Conservation (phyloP, 2,329 filamentous ascomycete species). For the Fusarium sp. region DNA sequence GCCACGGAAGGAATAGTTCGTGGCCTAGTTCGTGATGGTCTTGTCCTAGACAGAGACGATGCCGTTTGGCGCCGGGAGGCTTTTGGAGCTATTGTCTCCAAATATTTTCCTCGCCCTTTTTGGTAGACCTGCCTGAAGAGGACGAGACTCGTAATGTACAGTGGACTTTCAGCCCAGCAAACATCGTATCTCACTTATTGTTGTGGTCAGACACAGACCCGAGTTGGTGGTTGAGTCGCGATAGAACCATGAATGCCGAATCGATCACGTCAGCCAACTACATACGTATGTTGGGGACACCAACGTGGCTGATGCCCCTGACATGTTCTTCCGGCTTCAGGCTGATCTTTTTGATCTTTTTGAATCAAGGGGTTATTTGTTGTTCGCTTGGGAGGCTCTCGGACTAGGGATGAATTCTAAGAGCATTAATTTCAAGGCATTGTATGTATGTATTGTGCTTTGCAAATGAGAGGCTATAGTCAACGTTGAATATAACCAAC, state of each 20-base stretch:
- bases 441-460: background rate
- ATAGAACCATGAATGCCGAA: conserved; percentile 22
- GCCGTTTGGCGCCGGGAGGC: conserved; percentile 22
- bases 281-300: background rate
- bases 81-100: conserved; percentile 9
- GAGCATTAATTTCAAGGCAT: background rate
- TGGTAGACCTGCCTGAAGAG: background rate
- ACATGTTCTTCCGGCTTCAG: background rate
- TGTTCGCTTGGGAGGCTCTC: background rate
- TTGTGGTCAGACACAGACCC: conserved; percentile 11
- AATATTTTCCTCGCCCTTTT: background rate
- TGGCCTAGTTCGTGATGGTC: background rate
- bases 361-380: background rate
- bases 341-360: background rate
- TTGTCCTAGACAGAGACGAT: background rate
- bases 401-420: background rate
- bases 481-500: background rate
- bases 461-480: background rate
- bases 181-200: background rate
- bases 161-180: background rate
- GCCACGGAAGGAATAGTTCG: background rate
- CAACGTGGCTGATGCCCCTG: conserved; percentile 1
- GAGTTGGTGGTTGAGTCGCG: conserved; percentile 2
- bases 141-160: background rate
- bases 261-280: conserved; percentile 29